Conservation (phyloP, 495 filamentous ascomycete species). For the Talaromyces ruber region DNA sequence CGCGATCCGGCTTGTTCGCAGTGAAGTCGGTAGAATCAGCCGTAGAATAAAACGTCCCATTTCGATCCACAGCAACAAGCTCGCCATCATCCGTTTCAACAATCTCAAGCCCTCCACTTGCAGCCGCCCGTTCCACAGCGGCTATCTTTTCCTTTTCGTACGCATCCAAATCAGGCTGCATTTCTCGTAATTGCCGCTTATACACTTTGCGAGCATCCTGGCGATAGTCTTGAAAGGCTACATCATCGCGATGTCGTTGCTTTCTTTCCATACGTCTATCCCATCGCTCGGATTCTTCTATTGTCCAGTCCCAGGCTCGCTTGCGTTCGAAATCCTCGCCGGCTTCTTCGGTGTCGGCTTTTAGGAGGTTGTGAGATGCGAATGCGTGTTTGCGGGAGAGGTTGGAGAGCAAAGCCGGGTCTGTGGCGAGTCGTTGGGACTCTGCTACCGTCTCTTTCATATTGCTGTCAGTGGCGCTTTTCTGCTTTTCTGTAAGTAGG, state of each 20-base stretch:
- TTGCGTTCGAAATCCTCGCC: slow-evolving; percentile 96
- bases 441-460: slow-evolving; percentile 77
- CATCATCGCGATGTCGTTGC: slow-evolving; percentile 69
- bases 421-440: slow-evolving; percentile 67
- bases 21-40: slow-evolving; percentile 73
- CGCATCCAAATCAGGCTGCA: slow-evolving; percentile 60
- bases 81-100: slow-evolving; percentile 93
- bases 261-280: slow-evolving; percentile 85
- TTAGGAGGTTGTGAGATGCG: slow-evolving; percentile 86
- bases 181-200: slow-evolving; percentile 75
- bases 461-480: slow-evolving; percentile 68
- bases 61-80: slow-evolving; percentile 84
- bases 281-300: slow-evolving; percentile 90
- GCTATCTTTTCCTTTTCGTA: slow-evolving; percentile 82
- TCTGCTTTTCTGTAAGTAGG: slow-evolving; percentile 28
- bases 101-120: slow-evolving; percentile 73
- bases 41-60: slow-evolving; percentile 82
- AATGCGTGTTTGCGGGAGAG: slow-evolving; percentile 74
- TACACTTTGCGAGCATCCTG: slow-evolving; percentile 86
- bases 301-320: slow-evolving; percentile 96
- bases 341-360: slow-evolving; percentile 74
- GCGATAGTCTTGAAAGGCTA: slow-evolving; percentile 84
- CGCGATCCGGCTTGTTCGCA: slow-evolving; percentile 81
- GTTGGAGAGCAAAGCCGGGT: slow-evolving; percentile 62
- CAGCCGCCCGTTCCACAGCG: slow-evolving; percentile 74